These are phyloP conservation scores for Quercus variabilis DNA, from an alignment of 306 rosid species.

Conservation along the genomic window DNA sequence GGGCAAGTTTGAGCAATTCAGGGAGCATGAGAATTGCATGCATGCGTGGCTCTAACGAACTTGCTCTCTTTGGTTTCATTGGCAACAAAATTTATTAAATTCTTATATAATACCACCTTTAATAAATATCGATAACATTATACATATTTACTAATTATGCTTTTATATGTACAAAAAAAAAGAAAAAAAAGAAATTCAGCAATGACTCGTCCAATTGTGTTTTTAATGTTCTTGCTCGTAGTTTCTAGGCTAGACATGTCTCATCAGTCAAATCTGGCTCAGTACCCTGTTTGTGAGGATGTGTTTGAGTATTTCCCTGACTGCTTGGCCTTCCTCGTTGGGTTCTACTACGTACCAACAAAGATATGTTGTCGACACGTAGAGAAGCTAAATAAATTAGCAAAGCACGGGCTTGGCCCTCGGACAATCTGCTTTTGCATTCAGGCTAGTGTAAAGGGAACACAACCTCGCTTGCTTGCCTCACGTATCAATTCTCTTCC, in stretches of 20 bases:
- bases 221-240: no score
- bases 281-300: constrained; percentile 9
- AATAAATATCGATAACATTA: no score
- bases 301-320: constrained; percentile 23
- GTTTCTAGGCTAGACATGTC: background rate
- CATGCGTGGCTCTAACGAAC: background rate
- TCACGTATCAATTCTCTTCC: constrained; percentile 24
- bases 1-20: constrained; percentile 19
- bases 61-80: background rate
- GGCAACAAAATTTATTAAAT: background rate
- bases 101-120: background rate
- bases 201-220: no score
- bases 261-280: no score
- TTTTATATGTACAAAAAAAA: no score
- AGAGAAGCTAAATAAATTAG: constrained; percentile 21
- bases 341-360: background rate
- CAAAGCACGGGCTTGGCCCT: constrained; percentile 15
- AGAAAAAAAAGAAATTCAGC: no score
- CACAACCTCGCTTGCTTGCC: constrained; percentile 8
- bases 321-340: constrained; percentile 30
- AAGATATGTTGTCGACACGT: constrained; percentile 24
- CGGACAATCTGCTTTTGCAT: constrained; percentile 28
- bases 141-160: no score
- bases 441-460: constrained; percentile 29
- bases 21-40: constrained; percentile 33